Base-by-base conservation (phyloP, 371 early-diverging fungal species). In the Mortierella sp. region DNA sequence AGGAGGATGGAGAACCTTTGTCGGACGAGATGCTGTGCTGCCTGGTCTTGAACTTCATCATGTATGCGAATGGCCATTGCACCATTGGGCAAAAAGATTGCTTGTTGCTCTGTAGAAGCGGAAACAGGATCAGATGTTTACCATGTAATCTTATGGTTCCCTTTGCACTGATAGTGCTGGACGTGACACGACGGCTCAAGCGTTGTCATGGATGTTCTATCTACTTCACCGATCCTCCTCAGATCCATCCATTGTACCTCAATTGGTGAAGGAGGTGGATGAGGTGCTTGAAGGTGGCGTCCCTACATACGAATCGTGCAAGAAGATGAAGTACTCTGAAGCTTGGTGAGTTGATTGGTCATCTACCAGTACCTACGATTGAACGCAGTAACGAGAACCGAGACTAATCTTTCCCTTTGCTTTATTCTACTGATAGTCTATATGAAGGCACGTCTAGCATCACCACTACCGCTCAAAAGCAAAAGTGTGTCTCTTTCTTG, bases 11-110 rank as follows among this genome's bases (percentile, higher is more conserved):
- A 41, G 71, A 82, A 4, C 70, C 67, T 0, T 67, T 87, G 6
- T 81, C 72, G 41, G 85, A 87, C 47, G 80, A 87, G 23, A 83
- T 84, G 59, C 81, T 92, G 34, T 81, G 84, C 10, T 92, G 92
- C 65, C 80, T 88, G 31, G 81, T 92, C 1, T 54, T 93, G 30
- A 93, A 91, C 76, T 88, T 91, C 42, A 74, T 74, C 54, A 68
- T 74, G 68, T 68, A 52, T 34, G 53, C 23, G 34, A 4, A 34
- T 34, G 4, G 34, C 34, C 10, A 19, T 13, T 6, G 14, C 9
- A 8, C 27, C 6, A 7, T 16, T 5, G 6, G 1, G 54, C 24
- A 19, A n/a, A n/a, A n/a, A n/a, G n/a, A n/a, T n/a, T n/a, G n/a
- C n/a, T n/a, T n/a, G n/a, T n/a, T n/a, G n/a, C n/a, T n/a, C n/a